Evolutionary conservation across 345 rosid species (phyloP), one percentile per base, ranked within the genome.

Genomic region (Gossypium rotundifolium): DNA sequence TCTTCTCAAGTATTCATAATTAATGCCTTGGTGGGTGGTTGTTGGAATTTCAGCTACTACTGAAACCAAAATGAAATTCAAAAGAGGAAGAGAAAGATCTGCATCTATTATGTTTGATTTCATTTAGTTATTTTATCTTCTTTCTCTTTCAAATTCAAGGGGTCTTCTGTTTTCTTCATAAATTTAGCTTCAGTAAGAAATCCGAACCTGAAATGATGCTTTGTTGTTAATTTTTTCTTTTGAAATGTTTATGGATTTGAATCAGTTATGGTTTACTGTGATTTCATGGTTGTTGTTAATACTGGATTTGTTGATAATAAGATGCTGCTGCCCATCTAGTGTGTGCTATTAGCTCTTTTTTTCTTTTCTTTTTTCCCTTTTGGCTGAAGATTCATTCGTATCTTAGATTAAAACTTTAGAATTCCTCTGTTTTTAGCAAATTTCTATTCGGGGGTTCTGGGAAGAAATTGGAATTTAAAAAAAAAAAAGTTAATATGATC

Each of bases 51-150:
- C 5, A 7, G 59, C 46, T 69, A 29, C 51, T 52, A 49, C 58
- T 52, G 33, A 54, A 9, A 14, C 29, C n/a, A 7, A 40, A 29
- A 49, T 46, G 16, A 70, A 53, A 29, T 29, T 4, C 9, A 3
- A 6, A 38, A 49, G 27, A 0, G 20, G 33, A 55, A 65, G 29
- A 58, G 75, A 76, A 62, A 64, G 77, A 76, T 82, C 73, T 73
- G 16, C 23, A 3, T 2, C 2, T 57, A 4, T 57, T 57, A 3
- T 57, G 14, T 11, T 57, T 57, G 29, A 22, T 57, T 57, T 22
- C 16, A 57, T 57, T 1, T 57, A 9, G 3, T 55, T 9, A 16
- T 42, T 70, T 68, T 52, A 16, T 2, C 12, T 20, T 22, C 60
- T 55, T 55, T 40, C 51, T 44, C 27, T 40, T 11, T 65, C 54